phyloP scores from a whole-genome alignment of 441 rosid genomes.

The Flueggea neowawraea region DNA sequence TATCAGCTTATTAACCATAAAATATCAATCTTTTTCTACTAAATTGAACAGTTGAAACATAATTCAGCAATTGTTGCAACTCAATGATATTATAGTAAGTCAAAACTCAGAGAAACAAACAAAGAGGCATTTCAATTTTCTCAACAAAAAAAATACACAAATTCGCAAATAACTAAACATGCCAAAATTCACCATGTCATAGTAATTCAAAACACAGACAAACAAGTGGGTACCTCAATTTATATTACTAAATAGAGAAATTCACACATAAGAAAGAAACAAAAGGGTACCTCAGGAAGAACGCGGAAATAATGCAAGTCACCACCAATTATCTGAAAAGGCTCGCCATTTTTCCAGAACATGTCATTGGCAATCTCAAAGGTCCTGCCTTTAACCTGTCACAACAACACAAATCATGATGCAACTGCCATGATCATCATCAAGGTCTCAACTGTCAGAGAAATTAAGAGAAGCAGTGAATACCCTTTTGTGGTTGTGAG shows the following conservation, averaged over 20 bases:
- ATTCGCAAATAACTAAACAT: too few species aligned
- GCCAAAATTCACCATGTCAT: too few species aligned
- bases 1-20: conserved; percentile 1
- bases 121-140: too few species aligned
- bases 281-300: conserved; percentile 64
- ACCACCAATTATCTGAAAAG: conserved; percentile 84
- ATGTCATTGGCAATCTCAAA: conserved; percentile 69
- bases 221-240: background rate
- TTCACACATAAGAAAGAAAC: background rate
- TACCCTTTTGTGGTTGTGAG: conserved; percentile 19
- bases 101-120: too few species aligned
- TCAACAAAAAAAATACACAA: too few species aligned
- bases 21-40: background rate
- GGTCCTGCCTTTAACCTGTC: conserved; percentile 25
- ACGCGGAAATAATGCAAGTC: conserved; percentile 95
- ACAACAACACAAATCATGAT: background rate
- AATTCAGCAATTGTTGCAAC: too few species aligned
- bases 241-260: background rate
- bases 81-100: too few species aligned
- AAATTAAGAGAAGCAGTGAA: conserved; percentile 1
- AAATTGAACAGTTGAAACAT: too few species aligned
- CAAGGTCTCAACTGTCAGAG: background rate
- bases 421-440: background rate
- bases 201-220: background rate
- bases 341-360: conserved; percentile 80